A percentile compares a stretch with the other conserved stretches of the same genome.
These are phyloP conservation scores for Teratosphaeria nubilosa DNA, from an alignment of 2,329 filamentous ascomycete genomes.

Conservation along the genomic window DNA sequence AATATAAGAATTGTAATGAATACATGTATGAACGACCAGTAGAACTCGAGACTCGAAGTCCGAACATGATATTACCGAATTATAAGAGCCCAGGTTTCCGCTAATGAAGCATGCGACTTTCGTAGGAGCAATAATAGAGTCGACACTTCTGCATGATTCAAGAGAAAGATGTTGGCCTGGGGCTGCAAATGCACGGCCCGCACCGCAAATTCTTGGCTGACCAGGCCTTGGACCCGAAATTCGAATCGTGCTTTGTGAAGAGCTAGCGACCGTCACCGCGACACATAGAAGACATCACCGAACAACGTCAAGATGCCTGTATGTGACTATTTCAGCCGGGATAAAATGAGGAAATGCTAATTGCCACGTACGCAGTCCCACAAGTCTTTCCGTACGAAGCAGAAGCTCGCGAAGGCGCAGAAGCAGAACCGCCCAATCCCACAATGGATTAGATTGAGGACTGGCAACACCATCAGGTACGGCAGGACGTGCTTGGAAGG, in stretches of 20 bases:
- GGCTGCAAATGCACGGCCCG: no score
- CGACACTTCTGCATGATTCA: no score
- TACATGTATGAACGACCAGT: background rate
- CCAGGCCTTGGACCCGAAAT: no score
- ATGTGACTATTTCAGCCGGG: slow-evolving; percentile 3
- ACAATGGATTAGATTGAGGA: slow-evolving; percentile 98
- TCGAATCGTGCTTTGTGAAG: background rate
- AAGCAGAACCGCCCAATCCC: slow-evolving; percentile 99
- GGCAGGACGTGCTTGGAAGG: slow-evolving; percentile 24
- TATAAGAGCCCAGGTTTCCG: no score
- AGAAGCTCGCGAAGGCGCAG: slow-evolving; percentile 99
- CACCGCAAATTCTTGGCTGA: no score
- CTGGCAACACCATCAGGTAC: slow-evolving; percentile 99
- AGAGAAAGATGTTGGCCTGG: no score
- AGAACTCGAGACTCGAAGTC: no score
- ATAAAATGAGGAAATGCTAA: background rate
- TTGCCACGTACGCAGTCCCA: slow-evolving; percentile 58
- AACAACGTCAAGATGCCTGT: slow-evolving; percentile 25
- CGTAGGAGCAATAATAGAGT: no score
- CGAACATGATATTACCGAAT: no score
- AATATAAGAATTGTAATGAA: background rate
- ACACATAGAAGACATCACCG: slow-evolving; percentile 2
- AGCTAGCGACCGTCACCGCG: background rate
- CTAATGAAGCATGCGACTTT: no score
- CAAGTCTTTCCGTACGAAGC: slow-evolving; percentile 99